Evolutionary conservation across 345 rosid species (phyloP), one percentile per base, ranked within the genome.

Genomic region (Pistacia integerrima): DNA sequence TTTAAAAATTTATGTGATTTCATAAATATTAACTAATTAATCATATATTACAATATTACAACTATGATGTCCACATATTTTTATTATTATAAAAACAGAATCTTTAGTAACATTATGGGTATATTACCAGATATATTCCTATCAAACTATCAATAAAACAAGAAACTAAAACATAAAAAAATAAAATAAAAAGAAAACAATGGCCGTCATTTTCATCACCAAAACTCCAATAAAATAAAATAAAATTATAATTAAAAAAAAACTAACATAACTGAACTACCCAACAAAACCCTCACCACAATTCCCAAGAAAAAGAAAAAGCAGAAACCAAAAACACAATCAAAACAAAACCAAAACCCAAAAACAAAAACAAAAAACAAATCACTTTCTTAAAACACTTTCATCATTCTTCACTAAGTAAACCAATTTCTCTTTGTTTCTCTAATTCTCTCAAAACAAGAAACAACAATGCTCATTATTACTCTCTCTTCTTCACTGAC

Each of bases 241-340:
- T 3, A 4, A 58, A 4, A 25, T 25, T 0, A 25, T 25, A 25
- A 25, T 25, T 0, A 2, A 46, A 9, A 5, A 22, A 44, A 60
- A 72, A 61, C 56, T 4, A 72, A 72, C 67, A 44, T 41, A 59
- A 72, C 74, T 55, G 52, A 41, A 72, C 22, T 46, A 72, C 41
- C 44, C 16, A 25, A 44, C 65, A 22, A 71, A 71, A 71, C 2
- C 13, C 13, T 18, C 4, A 12, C 25, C 76, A 62, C 59, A 12
- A 73, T 18, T 73, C 30, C 76, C 76, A 18, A 73, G 59, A n/a
- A 73, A 48, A 25, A 59, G 9, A 22, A 25, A 59, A 7, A 22
- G 2, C 13, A 1, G 0, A 11, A 8, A 22, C 13, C 13, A 10
- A n/a, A 59, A 10, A 7, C n/a, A n/a, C 1, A 0, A 58, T 17